Base-by-base conservation (phyloP, 257 asterid genomes). In the Solanum sejunctum region DNA sequence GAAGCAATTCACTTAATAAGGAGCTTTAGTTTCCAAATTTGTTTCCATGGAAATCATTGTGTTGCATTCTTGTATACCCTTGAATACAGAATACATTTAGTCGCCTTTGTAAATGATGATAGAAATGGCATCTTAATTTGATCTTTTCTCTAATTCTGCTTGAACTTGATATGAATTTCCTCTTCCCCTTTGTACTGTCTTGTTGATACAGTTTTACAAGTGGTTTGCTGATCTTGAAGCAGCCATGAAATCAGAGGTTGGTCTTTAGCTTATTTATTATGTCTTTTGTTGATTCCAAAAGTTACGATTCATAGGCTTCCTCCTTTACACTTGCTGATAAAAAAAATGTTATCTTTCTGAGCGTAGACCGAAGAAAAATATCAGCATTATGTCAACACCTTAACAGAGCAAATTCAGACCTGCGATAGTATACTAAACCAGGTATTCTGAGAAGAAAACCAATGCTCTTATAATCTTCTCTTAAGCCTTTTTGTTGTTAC, bases 221-320 rank as follows among this genome's bases (percentile, higher is more conserved):
- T 97, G 99, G 99, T 97, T 95, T 88, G 88, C 93, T 32, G 96
- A 92, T 85, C 98, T 97, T 77, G 99, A 97, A 92, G 98, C 98
- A 86, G 99, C 99, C 92, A 95, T 95, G 99, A 97, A 95, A 92
- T 97, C 99, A 84, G 99, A 97, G 99, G 99, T 97, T 86, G 71
- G 92, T 79, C 84, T 70, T 32, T 88, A 84, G 71, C 72, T 84
- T 67, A 66, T 78, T 39, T 75, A 49, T 75, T 75, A 75, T 51
- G 61, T 81, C 55, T 26, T 70, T 64, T 28, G 49, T 47, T 43
- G 51, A 67, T 66, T 83, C 64, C 64, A 18, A 66, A 67, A 45
- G 23, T 12, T 67, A 83, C 47, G 39, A 51, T 17, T 18, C 43
- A 57, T 66, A 87, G 84, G 81, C 84, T 84, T 83, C 73, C 84